A percentile compares a stretch with the other conserved stretches of the same genome.
Evolutionary conservation across 495 filamentous ascomycete genomes (phyloP).

Genomic region (Penicillium coprophilum): DNA sequence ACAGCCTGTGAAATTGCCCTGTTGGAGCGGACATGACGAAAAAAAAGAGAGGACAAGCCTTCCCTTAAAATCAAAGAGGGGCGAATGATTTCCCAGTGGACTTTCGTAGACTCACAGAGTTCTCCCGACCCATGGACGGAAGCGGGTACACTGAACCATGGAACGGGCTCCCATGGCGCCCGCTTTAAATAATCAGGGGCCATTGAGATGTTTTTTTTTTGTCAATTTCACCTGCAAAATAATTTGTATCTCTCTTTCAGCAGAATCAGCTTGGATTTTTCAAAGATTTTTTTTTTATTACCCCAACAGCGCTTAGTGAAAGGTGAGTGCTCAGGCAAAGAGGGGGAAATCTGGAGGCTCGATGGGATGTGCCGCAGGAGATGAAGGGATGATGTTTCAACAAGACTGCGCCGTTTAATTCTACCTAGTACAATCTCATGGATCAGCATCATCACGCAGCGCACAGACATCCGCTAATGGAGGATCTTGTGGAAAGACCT

Average conservation of each 20-base stretch:
- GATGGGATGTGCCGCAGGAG: constrained; percentile 14
- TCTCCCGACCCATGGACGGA: constrained; percentile 42
- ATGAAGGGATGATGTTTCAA: constrained; percentile 28
- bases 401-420: constrained; percentile 25
- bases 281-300: not conserved
- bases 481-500: constrained; percentile 20
- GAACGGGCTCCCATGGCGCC: constrained; percentile 27
- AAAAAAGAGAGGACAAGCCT: constrained; percentile 14
- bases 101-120: constrained; percentile 35
- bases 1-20: constrained; percentile 42
- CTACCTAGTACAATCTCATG: constrained; percentile 15
- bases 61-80: constrained; percentile 4
- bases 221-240: not conserved
- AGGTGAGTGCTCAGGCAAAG: constrained; percentile 2
- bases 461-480: constrained; percentile 28
- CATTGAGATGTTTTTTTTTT: constrained; percentile 3
- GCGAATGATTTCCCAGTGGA: constrained; percentile 12
- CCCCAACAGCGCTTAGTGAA: constrained; percentile 28
- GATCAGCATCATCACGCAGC: constrained; percentile 25
- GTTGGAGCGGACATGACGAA: constrained; percentile 42
- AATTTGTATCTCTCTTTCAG: not conserved
- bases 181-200: constrained; percentile 33
- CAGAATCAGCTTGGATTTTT: not conserved
- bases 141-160: constrained; percentile 42
- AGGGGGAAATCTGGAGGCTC: constrained; percentile 3